Evolutionary conservation across 2,329 filamentous ascomycete species (phyloP), one percentile per base, ranked within the genome.

Genomic region (Plenodomus lindquistii): DNA sequence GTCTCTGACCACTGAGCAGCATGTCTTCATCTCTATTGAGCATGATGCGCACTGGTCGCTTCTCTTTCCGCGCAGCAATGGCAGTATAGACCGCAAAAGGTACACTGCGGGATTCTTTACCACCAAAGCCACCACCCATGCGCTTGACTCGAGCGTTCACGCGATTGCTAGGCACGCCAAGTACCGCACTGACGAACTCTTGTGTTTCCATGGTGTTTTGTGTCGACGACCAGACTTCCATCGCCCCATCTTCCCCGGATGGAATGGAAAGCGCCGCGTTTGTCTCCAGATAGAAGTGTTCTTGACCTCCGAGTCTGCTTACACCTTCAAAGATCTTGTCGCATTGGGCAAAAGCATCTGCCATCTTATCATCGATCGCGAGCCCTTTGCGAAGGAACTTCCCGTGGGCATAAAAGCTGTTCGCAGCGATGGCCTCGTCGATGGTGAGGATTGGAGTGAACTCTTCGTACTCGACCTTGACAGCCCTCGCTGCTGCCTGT

Each of bases 221-320:
- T 0, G 70, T 73, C 2, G 70, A 73, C 2, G 70, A 73, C 70
- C 70, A 97, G 8, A 99, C 84, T 65, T 97, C 93, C 81, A 97
- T 92, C 65, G 93, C 91, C 0, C 91, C 92, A 71, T 96, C 91
- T 71, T 97, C 93, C 0, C 83, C 84, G 64, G 95, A 95, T 0
- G 93, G 93, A 42, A 97, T 85, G 0, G 84, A 90, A 2, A 96
- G 73, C 37, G 86, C 87, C 1, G 90, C 92, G 55, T 97, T 87
- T 0, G 93, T 97, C 72, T 97, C 93, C 1, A 97, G 81, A 62
- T 97, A 97, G 69, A 97, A 97, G 67, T 97, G 93, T 69, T 97
- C 93, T 67, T 99, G 94, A 0, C 93, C 94, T 42, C 93, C 93
- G 81, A 97, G 95, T 44, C 91, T 81, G 1, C 86, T 83, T 0